Percentiles rank a stretch among this genome's conserved stretches.
Evolutionary conservation across 139 green algal species (phyloP).

Genomic region (Volvox reticuliferus): DNA sequence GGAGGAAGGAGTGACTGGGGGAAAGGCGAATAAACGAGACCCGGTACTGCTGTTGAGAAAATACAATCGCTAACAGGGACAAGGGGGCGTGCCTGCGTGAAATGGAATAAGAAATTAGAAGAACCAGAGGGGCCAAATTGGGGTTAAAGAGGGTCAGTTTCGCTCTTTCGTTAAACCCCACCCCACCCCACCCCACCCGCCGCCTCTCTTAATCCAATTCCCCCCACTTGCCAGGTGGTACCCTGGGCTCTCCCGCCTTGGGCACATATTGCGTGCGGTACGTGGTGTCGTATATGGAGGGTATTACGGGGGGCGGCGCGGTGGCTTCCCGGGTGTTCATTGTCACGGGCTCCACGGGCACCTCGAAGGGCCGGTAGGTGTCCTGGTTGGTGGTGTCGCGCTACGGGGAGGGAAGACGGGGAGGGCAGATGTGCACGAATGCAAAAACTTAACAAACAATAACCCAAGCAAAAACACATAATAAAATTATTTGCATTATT

Average conservation of each 20-base stretch:
- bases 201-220: neutral
- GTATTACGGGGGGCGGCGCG: constrained; percentile 33
- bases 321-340: constrained; percentile 13
- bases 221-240: constrained; percentile 1
- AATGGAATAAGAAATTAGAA: too few species aligned
- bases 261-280: constrained; percentile 56
- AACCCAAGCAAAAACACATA: too few species aligned
- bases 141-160: too few species aligned
- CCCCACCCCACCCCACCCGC: neutral
- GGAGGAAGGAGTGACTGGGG: neutral
- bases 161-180: neutral
- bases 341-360: neutral
- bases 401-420: constrained; percentile 11
- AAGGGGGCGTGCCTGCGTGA: too few species aligned
- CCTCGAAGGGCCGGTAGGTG: constrained; percentile 52
- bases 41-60: too few species aligned
- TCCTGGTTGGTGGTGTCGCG: constrained; percentile 64
- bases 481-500: too few species aligned
- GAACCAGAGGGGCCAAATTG: too few species aligned
- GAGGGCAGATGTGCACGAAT: too few species aligned
- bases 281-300: constrained; percentile 61
- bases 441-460: too few species aligned
- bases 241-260: constrained; percentile 48
- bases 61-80: too few species aligned
- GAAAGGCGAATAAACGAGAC: neutral